Evolutionary conservation across 129 eudicot genomes (phyloP), one percentile per base, ranked within the genome.

Genomic region (Rutidosis leptorrhynchoides): DNA sequence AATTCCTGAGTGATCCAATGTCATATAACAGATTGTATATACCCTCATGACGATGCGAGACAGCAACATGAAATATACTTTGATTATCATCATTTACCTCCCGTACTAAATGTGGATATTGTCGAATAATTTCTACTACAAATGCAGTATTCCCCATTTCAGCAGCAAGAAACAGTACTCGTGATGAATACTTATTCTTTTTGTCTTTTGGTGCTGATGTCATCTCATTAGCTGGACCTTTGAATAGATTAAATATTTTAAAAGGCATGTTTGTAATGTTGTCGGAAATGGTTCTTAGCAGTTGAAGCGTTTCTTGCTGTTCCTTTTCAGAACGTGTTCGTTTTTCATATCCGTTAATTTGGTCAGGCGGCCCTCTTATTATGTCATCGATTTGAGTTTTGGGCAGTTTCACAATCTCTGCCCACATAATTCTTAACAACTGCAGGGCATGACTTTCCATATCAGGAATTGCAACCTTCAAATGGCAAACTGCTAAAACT

Each of bases 31-130:
- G 15, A 14, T 78, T 78, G 70, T 29, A 78, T 43, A 78, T 65
- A 46, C 48, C 62, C 28, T 78, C 78, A 6, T 59, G 74, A 53
- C 82, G 78, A 72, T 72, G 53, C 2, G 65, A 57, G 24, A 72
- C 74, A 22, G 82, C 78, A 35, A 78, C 2, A 21, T 78, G 78
- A 58, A 78, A 78, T 65, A 78, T 66, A 46, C 77, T 77, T 14
- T 56, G 73, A 23, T 65, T 64, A 33, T 77, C 14, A 42, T 40
- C 73, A 32, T 77, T 59, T 23, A 59, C 70, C 48, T 72, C 70
- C 45, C 77, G 74, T 30, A 73, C 72, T 55, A 78, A 33, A 19
- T 66, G 78, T 25, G 82, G 82, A 58, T 53, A 71, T 24, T 33
- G 33, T 3, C 26, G 22, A 49, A 77, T 21, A 30, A 70, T 35